Base-by-base conservation (phyloP, 2,329 filamentous ascomycete genomes). In the Aspergillus ochraceoroseus region DNA sequence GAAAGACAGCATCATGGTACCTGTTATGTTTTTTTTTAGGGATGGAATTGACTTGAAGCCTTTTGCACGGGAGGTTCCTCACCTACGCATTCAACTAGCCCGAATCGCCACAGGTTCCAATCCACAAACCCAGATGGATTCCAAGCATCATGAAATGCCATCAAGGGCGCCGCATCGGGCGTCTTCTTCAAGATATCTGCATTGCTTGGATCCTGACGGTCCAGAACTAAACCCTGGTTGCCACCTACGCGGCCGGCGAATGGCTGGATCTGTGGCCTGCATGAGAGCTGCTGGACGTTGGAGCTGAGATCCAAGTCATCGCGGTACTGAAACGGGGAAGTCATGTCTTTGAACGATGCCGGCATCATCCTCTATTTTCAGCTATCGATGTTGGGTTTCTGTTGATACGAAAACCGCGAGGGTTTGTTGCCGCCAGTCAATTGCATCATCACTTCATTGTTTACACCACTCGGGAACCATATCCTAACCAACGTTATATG, bases 121-220 rank as follows among this genome's bases (percentile, higher is more conserved):
- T 63, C 59, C 0, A 43, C 15, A 19, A 71, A 66, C 1, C 61
- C 62, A 1, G 49, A 41, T 2, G 63, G 41, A 34, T 64, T 56
- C 27, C 70, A 7, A 52, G 56, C 59, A 67, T 64, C 30, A 53
- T 61, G 11, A 2, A 42, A 22, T 3, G 31, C 27, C 34, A 48
- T 50, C 28, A 45, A 34, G 6, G 68, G 67, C 5, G 64, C 65
- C 5, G 68, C 68, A 52, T 71, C 68, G 0, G 68, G 68, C 5
- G 42, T 38, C 6, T 39, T 40, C 33, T 63, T 52, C 11, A 49
- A 13, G 3, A 42, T 18, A 7, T 42, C 32, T 6, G 47, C 44
- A 44, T 61, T 57, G n/a, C 55, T 31, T 43, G 53, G 38, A 50
- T 58, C 55, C 35, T 53, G 47, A 12, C 57, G 37, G 15, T 47